Percentiles rank a stretch among this genome's conserved stretches.
Evolutionary conservation across 441 rosid species (phyloP).

Genomic region (Syzygium malaccense): DNA sequence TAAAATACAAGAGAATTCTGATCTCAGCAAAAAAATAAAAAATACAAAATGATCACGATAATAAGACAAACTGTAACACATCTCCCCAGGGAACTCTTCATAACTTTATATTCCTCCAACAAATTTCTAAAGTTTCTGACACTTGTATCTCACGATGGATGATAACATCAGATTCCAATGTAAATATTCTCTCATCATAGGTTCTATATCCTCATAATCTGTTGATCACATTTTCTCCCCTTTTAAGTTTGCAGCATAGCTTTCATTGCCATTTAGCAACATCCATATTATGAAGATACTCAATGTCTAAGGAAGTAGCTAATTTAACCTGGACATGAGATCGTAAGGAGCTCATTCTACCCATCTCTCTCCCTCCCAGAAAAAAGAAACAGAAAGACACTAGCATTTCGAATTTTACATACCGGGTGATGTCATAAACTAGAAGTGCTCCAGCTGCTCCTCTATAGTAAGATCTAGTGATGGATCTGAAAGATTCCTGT

Average conservation of each 20-base stretch:
- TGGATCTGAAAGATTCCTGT: constrained; percentile 76
- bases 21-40: not conserved
- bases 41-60: not conserved
- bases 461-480: constrained; percentile 70
- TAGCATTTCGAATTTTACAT: not conserved
- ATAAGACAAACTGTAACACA: not conserved
- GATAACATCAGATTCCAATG: not conserved
- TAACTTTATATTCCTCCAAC: not conserved
- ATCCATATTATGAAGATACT: not conserved
- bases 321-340: not conserved
- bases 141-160: not conserved
- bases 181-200: not conserved
- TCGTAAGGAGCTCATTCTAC: not conserved
- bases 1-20: not conserved
- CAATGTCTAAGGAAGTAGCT: not conserved
- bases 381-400: not conserved
- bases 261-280: not conserved
- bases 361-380: not conserved
- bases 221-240: not conserved
- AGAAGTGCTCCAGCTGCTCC: constrained; percentile 80
- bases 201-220: not conserved
- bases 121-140: not conserved
- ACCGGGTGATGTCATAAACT: constrained; percentile 77
- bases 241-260: not conserved
- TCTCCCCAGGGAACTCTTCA: not conserved